Conservation (phyloP, 2,329 filamentous ascomycete species). For the Chrysoporthe puriensis region DNA sequence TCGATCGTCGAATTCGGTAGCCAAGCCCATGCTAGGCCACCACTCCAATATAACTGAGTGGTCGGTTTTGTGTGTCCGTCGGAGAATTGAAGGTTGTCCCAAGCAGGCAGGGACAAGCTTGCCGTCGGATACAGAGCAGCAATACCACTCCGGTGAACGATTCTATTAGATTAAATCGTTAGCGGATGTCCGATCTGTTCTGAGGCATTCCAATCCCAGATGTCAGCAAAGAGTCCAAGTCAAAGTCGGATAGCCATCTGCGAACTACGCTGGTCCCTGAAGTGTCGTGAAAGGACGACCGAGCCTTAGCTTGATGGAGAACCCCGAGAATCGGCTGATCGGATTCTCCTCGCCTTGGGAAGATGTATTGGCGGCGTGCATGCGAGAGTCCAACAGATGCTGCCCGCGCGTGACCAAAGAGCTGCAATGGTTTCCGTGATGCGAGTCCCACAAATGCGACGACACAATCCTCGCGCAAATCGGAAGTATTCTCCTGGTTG, state of each 20-base stretch:
- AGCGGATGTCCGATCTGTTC: neutral
- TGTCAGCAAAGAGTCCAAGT: neutral
- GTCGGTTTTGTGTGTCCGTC: constrained; percentile 19
- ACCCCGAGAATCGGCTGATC: neutral
- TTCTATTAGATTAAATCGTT: neutral
- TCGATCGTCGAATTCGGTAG: constrained; percentile 70
- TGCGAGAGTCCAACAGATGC: neutral
- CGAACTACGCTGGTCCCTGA: neutral
- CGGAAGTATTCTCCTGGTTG: neutral
- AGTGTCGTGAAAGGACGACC: neutral
- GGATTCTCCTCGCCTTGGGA: neutral
- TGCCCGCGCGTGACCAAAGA: neutral
- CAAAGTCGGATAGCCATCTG: neutral
- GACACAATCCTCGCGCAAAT: constrained; percentile 2
- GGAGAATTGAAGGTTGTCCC: constrained; percentile 16
- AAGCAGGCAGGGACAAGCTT: constrained; percentile 19
- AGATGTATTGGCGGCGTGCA: neutral
- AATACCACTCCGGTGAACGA: constrained; percentile 19
- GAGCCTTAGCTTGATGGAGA: neutral
- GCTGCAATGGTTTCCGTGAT: constrained; percentile 1
- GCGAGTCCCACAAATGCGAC: neutral
- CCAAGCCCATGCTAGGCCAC: constrained; percentile 72
- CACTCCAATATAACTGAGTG: constrained; percentile 33
- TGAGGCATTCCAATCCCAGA: neutral
- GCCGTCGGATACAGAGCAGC: constrained; percentile 29